phyloP scores from a whole-genome alignment of 2,329 filamentous ascomycete genomes.

The Fusarium nurragi region DNA sequence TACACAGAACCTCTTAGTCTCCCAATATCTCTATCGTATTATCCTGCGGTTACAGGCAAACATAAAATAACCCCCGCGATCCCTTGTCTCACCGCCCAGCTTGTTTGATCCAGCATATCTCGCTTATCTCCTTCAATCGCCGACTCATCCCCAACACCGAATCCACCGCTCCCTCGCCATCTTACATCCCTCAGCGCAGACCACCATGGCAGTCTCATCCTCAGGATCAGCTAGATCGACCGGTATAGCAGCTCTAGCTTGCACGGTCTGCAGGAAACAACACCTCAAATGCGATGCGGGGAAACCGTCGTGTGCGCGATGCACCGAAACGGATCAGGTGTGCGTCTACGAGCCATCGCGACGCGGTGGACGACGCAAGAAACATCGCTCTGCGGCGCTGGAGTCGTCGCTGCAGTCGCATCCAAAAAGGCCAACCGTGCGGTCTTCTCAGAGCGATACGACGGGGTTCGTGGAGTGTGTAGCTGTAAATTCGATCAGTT shows the following conservation, averaged over 20 bases:
- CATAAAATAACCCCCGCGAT: neutral
- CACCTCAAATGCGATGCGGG: slow-evolving; percentile 41
- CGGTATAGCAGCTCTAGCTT: slow-evolving; percentile 30
- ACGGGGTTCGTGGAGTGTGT: slow-evolving; percentile 4
- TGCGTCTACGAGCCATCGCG: slow-evolving; percentile 40
- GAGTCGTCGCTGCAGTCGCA: neutral
- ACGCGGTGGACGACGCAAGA: slow-evolving; percentile 33
- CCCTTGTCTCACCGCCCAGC: neutral
- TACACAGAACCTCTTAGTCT: neutral
- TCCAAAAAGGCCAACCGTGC: neutral
- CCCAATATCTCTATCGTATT: too few relatives aligned
- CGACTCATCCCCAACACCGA: slow-evolving; percentile 8
- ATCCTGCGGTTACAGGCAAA: neutral
- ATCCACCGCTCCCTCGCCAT: neutral
- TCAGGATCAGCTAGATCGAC: slow-evolving; percentile 13
- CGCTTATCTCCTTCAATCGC: slow-evolving; percentile 15
- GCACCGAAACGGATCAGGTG: slow-evolving; percentile 6
- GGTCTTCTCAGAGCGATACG: neutral
- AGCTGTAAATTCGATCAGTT: slow-evolving; percentile 3
- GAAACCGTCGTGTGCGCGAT: slow-evolving; percentile 35
- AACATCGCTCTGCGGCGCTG: neutral
- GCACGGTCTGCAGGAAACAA: slow-evolving; percentile 36
- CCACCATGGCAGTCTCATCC: slow-evolving; percentile 19
- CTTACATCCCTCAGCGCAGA: neutral
- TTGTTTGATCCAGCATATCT: neutral